Percentiles rank a stretch among this genome's conserved stretches.
Conservation (phyloP, 495 filamentous ascomycete species). For the Penicillium bovifimosum region DNA sequence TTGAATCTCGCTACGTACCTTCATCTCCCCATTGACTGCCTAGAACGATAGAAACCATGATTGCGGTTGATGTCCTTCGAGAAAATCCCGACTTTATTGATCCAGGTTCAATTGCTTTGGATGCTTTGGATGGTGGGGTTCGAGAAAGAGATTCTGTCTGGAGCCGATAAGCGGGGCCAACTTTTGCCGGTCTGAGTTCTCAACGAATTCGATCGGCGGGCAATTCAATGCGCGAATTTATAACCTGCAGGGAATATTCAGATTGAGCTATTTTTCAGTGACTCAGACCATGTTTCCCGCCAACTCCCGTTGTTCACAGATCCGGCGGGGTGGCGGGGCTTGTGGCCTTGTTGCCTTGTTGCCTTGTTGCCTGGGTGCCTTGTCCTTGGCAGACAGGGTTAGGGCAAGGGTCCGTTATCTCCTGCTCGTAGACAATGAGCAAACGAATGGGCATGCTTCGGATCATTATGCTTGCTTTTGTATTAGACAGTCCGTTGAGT, state of each 20-base stretch:
- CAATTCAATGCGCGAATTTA: not conserved
- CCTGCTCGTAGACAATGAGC: too few relatives aligned
- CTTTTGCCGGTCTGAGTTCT: slow-evolving; percentile 5
- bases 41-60: slow-evolving; percentile 57
- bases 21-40: slow-evolving; percentile 68
- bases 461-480: too few relatives aligned
- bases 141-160: slow-evolving; percentile 6
- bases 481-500: too few relatives aligned
- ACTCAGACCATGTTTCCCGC: slow-evolving; percentile 7
- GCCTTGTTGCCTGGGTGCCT: slow-evolving; percentile 4
- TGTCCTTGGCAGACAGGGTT: not conserved
- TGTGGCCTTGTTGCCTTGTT: not conserved
- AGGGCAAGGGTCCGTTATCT: slow-evolving; percentile 14
- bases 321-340: slow-evolving; percentile 13
- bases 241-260: not conserved
- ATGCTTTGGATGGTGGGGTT: slow-evolving; percentile 9
- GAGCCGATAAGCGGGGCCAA: slow-evolving; percentile 8
- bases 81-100: not conserved
- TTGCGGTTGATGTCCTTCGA: slow-evolving; percentile 4
- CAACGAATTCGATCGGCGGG: not conserved
- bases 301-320: not conserved
- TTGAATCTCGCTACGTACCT: slow-evolving; percentile 29
- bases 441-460: too few relatives aligned
- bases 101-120: slow-evolving; percentile 8
- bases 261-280: slow-evolving; percentile 6